Percentiles rank a stretch among this genome's conserved stretches.
Conservation (phyloP, 1,284 basidiomycete genomes). For the Puccinia horiana region DNA sequence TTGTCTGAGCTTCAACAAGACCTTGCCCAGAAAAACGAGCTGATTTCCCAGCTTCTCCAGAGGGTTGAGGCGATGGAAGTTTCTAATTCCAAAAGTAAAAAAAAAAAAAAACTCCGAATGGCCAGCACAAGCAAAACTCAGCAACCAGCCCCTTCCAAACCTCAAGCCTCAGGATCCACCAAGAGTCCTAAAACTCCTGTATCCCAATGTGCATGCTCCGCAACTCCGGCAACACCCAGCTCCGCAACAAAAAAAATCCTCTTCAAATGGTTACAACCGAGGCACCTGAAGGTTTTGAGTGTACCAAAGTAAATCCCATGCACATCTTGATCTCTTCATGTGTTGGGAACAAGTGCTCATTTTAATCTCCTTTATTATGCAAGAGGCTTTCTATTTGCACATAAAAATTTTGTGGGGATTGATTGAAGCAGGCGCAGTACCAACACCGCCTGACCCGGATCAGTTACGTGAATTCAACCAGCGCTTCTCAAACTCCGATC, state of each 20-base stretch:
- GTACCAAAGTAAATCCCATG: neutral
- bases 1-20: neutral
- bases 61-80: neutral
- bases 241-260: neutral
- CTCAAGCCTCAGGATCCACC: neutral
- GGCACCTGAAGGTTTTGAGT: slow-evolving; percentile 8
- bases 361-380: neutral
- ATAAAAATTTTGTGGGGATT: slow-evolving; percentile 35
- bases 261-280: slow-evolving; percentile 17
- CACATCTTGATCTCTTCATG: neutral
- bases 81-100: neutral
- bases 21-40: neutral
- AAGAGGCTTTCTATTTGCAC: slow-evolving; percentile 38
- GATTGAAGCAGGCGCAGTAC: neutral
- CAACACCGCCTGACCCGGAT: neutral
- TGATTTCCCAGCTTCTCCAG: slow-evolving; percentile 3
- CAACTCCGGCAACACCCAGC: neutral
- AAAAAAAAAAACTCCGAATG: neutral
- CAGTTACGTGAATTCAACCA: neutral
- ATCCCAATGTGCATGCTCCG: neutral
- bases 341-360: neutral
- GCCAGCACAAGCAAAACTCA: neutral
- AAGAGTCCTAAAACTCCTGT: neutral
- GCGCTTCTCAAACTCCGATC: neutral
- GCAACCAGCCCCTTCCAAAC: neutral